Percentiles rank a stretch among this genome's conserved stretches.
Evolutionary conservation across 2,329 filamentous ascomycete species (phyloP).

Genomic region (Sporothrix globosa): DNA sequence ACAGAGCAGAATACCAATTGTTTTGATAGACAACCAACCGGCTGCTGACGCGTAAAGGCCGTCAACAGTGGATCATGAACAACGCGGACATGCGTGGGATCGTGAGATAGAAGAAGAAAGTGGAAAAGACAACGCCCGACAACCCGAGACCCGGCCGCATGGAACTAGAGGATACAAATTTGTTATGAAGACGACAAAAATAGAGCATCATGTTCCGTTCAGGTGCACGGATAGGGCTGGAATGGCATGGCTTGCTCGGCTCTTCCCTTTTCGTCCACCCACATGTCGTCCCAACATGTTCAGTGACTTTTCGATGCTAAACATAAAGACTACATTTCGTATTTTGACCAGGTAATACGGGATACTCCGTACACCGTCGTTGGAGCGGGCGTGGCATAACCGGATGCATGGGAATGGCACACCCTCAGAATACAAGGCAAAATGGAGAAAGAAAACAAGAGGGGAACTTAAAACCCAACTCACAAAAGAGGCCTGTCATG

Average conservation of each 20-base stretch:
- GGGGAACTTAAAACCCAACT: too few relatives aligned
- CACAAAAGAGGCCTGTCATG: neutral
- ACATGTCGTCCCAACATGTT: constrained; percentile 1
- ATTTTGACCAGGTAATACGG: neutral
- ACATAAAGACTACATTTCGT: neutral
- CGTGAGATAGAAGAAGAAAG: neutral
- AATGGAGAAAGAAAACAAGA: neutral
- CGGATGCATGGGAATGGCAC: neutral
- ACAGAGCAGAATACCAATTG: neutral
- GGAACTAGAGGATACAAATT: neutral
- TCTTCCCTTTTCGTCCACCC: constrained; percentile 14
- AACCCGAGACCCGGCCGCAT: neutral
- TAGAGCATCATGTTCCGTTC: neutral
- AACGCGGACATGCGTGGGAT: constrained; percentile 2
- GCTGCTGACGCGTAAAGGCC: constrained; percentile 3
- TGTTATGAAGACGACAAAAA: constrained; percentile 11
- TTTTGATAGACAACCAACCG: constrained; percentile 3
- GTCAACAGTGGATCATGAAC: neutral
- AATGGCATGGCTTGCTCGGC: constrained; percentile 3
- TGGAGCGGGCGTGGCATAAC: neutral
- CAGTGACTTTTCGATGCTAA: too few relatives aligned
- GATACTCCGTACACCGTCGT: neutral
- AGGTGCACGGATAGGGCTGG: constrained; percentile 21
- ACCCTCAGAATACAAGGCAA: neutral
- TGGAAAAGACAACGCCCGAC: constrained; percentile 8